phyloP scores from a whole-genome alignment of 441 rosid species.

The Syzygium syzygioides region DNA sequence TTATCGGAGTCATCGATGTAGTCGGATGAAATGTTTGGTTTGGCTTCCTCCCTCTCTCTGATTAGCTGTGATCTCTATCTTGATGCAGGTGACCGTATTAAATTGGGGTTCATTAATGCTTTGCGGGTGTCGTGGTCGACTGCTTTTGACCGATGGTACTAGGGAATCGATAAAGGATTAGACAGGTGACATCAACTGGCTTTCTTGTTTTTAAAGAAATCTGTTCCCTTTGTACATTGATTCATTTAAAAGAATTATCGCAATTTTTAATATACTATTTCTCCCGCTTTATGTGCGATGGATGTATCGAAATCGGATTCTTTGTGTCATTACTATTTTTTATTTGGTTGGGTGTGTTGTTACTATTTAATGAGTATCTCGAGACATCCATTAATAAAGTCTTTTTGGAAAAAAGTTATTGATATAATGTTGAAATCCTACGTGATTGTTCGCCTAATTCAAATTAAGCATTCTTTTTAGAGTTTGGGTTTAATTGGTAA shows the following conservation, averaged over 20 bases:
- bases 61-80: neutral
- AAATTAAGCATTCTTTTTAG: neutral
- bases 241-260: neutral
- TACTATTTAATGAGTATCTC: neutral
- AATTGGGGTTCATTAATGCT: neutral
- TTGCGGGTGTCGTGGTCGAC: neutral
- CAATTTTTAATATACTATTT: rapidly evolving
- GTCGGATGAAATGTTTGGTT: neutral
- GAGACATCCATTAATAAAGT: rapidly evolving
- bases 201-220: neutral
- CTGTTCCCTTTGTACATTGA: neutral
- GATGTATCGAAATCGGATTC: neutral
- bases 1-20: neutral
- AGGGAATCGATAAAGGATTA: neutral
- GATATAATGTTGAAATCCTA: neutral
- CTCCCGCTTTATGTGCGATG: neutral
- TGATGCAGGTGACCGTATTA: neutral
- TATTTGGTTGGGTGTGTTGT: too few relatives aligned
- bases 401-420: neutral
- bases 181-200: neutral
- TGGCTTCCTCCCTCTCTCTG: neutral
- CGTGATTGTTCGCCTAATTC: rapidly evolving
- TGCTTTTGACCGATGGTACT: neutral
- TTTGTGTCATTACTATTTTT: neutral
- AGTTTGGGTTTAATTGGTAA: neutral